Evolutionary conservation across 2,329 filamentous ascomycete species (phyloP), one percentile per base, ranked within the genome.

Genomic region (Fusarium kyushuense): DNA sequence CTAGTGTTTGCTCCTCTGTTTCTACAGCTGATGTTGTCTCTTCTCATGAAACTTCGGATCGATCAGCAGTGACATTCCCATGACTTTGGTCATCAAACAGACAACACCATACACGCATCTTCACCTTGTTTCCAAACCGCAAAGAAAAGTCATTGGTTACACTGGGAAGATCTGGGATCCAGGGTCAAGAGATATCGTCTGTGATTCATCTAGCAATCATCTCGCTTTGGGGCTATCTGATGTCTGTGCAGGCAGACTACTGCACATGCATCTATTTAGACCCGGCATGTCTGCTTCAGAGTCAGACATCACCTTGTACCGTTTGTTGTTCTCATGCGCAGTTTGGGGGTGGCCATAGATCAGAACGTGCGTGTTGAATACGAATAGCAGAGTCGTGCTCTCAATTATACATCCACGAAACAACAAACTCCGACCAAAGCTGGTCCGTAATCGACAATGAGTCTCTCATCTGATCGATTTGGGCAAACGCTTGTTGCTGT

Each of bases 31-130:
- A 29, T 64, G 45, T 11, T 30, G 38, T 21, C 27, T 43, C 23
- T 30, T 46, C 17, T 41, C 30, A 53, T 21, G 3, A 40, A 42
- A 56, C 38, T 48, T 3, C 6, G 48, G 17, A 46, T 21, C 35
- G 36, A 38, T 40, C 29, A 55, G 13, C 35, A 23, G 11, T 45
- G 23, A 29, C 41, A 42, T 58, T 30, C 19, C 48, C 30, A 27
- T 43, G 19, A 40, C 36, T 45, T 36, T 21, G 21, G 56, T 46
- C 5, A 19, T 51, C 32, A 23, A 47, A 6, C 21, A 52, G 41
- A 53, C 38, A 42, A 19, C 29, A 25, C 41, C n/a, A 53, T 66
- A 52, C 41, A 36, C 32, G 41, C 29, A 49, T 67, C 48, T 42
- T 30, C 42, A 35, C 54, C 27, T 55, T 21, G 10, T 45, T 45